Base-by-base conservation (phyloP, 2,329 filamentous ascomycete species). In the Calonectria henricotiae region DNA sequence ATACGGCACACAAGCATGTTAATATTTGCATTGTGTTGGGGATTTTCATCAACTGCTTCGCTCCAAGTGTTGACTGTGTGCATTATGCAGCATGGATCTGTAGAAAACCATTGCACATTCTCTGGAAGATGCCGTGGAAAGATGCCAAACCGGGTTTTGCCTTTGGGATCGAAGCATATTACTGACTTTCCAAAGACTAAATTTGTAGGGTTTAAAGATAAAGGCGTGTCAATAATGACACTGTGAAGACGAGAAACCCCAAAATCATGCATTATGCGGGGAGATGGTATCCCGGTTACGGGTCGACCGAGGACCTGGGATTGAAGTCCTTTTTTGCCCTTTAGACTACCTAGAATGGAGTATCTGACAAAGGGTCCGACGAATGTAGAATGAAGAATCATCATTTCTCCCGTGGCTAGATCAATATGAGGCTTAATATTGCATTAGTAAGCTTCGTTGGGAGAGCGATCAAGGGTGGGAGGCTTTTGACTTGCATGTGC, bases 231-330 rank as follows among this genome's bases (percentile, higher is more conserved):
- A 81, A 94, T 86, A 66, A 94, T 92, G 43, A 93, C 82, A 0
- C 91, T 92, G 75, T 93, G 86, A 5, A 77, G 79, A 5, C 82
- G 85, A 1, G 91, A 92, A 1, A 91, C 91, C 15, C 92, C 92
- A 80, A 93, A 94, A 78, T 94, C 92, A 77, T 94, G 92, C 91
- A 94, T 94, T 87, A 94, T 91, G 77, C 91, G 93, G 1, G 91
- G 89, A 1, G 88, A 88, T 4, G 84, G 83, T 30, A 93, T 85
- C 0, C 91, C 91, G 0, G 90, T 87, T 0, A 94, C 85, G 0
- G 90, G 83, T 27, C 79, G 74, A 4, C 75, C 78, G 0, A 77
- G 67, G 0, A 78, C 76, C 35, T 71, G 73, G 1, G 11, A 7
- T 0, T 1, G 17, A 1, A 7, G 15, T 3, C 2, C 1, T 0